Conservation (phyloP, 208 protist genomes). For the Trypanosoma conorhini region DNA sequence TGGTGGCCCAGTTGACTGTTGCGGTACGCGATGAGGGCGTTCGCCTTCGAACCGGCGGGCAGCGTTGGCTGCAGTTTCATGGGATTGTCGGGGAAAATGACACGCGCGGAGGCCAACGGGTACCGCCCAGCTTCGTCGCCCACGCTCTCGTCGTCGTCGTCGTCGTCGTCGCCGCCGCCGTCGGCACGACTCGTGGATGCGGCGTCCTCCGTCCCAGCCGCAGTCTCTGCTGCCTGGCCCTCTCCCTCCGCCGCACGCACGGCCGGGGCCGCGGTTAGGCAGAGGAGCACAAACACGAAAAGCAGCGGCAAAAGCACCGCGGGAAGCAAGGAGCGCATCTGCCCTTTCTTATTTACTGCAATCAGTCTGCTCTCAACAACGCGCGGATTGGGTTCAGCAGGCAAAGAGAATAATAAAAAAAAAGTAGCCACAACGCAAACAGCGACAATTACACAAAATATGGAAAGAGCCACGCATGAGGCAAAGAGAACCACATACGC, state of each 20-base stretch:
- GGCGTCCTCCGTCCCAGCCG: not conserved
- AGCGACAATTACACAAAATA: not conserved
- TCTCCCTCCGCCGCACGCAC: not conserved
- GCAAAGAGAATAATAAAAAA: not conserved
- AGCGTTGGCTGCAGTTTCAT: slow-evolving; percentile 42
- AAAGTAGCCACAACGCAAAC: not conserved
- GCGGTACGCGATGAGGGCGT: slow-evolving; percentile 64
- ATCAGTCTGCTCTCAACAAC: not conserved
- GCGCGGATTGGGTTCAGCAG: not conserved
- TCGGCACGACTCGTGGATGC: not conserved
- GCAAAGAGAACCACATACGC: not conserved
- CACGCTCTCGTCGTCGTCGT: slow-evolving; percentile 24
- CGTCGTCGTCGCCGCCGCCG: slow-evolving; percentile 19
- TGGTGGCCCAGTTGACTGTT: slow-evolving; percentile 45
- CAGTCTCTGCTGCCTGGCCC: not conserved
- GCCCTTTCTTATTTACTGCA: not conserved
- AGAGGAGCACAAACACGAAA: slow-evolving; percentile 15
- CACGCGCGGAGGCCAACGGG: slow-evolving; percentile 23
- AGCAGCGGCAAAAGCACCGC: not conserved
- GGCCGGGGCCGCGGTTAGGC: not conserved
- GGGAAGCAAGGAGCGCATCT: slow-evolving; percentile 1
- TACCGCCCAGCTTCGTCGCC: slow-evolving; percentile 5
- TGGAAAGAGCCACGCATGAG: not conserved
- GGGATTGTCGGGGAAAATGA: slow-evolving; percentile 58
- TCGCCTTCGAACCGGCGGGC: slow-evolving; percentile 43